Evolutionary conservation across 768 basidiomycete genomes (phyloP).

Genomic region (Suillus sp.): DNA sequence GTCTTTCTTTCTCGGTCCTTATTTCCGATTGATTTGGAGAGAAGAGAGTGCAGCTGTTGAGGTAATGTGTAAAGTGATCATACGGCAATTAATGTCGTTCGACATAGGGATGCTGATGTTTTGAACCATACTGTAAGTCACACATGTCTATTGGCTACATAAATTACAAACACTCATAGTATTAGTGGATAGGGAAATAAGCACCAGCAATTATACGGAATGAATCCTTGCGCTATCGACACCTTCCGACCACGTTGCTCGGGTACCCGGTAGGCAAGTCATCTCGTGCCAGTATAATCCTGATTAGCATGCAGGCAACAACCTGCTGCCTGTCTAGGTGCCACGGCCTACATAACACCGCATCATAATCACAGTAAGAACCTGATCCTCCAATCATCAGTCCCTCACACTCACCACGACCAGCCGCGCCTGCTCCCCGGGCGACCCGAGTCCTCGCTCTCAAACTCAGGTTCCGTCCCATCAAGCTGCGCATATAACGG

Average conservation of each 20-base stretch:
- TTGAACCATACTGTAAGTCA: neutral
- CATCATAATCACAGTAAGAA: neutral
- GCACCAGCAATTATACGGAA: neutral
- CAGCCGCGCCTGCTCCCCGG: constrained; percentile 23
- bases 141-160: neutral
- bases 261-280: constrained; percentile 12
- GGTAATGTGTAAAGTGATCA: neutral
- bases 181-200: neutral
- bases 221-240: neutral
- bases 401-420: constrained; percentile 22
- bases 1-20: neutral
- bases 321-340: constrained; percentile 20
- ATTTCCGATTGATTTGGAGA: neutral
- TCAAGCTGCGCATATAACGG: constrained; percentile 14
- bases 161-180: neutral
- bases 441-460: constrained; percentile 25
- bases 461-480: constrained; percentile 17
- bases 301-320: constrained; percentile 21
- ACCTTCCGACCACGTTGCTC: constrained; percentile 11
- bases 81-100: neutral
- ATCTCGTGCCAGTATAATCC: constrained; percentile 13
- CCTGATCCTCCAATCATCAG: neutral
- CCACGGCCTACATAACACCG: constrained; percentile 23
- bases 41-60: neutral
- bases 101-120: neutral